Evolutionary conservation across 495 filamentous ascomycete species (phyloP).

Genomic region (Hyphodiscus hymeniophilus): DNA sequence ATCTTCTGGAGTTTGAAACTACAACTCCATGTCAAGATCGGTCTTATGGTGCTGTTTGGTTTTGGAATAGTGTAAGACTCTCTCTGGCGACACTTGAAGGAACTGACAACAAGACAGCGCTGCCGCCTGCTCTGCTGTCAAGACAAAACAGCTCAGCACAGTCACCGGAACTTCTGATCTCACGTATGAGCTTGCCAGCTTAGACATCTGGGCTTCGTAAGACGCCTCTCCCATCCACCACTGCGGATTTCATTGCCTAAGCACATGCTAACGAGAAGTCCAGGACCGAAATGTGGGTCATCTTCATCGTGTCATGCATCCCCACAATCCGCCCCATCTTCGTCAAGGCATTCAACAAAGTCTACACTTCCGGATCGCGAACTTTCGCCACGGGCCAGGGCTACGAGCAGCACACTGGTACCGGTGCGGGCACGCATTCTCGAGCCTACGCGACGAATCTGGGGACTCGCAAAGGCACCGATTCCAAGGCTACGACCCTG

Average conservation of each 20-base stretch:
- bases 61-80: conserved; percentile 36
- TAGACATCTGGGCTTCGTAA: conserved; percentile 16
- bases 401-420: background rate
- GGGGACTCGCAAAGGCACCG: background rate
- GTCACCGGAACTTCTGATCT: conserved; percentile 5
- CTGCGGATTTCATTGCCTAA: background rate
- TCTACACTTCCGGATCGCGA: background rate
- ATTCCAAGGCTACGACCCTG: background rate
- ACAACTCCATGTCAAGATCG: conserved; percentile 36
- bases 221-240: background rate
- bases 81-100: background rate
- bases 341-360: conserved; percentile 9
- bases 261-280: conserved; percentile 1
- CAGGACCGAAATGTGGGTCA: conserved; percentile 16
- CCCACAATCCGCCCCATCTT: conserved; percentile 14
- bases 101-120: conserved; percentile 4
- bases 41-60: conserved; percentile 33
- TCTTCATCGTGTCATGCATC: conserved; percentile 13
- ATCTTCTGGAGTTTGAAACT: conserved; percentile 38
- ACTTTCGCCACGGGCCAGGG: background rate
- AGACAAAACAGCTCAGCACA: conserved; percentile 5
- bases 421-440: background rate
- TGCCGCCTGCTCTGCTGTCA: conserved; percentile 9
- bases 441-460: background rate
- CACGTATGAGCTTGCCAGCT: conserved; percentile 5